A percentile compares a stretch with the other conserved stretches of the same genome.
Evolutionary conservation across 768 basidiomycete species (phyloP).

Genomic region (Inosperma sp.): DNA sequence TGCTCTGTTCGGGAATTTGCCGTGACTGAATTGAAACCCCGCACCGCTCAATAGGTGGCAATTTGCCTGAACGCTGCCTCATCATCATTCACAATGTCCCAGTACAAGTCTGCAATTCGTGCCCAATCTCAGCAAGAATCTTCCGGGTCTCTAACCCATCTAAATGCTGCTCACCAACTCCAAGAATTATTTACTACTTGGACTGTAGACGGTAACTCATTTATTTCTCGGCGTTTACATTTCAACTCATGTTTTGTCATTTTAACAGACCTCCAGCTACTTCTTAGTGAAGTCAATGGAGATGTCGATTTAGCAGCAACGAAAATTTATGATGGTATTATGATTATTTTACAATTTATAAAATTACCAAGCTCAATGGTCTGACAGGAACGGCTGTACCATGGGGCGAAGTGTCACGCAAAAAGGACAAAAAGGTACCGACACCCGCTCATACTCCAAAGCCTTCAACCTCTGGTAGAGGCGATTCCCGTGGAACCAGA

Average conservation of each 20-base stretch:
- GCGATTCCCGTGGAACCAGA: slow-evolving; percentile 58
- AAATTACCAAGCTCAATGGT: slow-evolving; percentile 16
- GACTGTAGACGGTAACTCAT: slow-evolving; percentile 58
- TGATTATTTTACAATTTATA: slow-evolving; percentile 11
- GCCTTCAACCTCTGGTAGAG: slow-evolving; percentile 45
- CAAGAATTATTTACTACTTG: slow-evolving; percentile 69
- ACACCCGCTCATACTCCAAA: slow-evolving; percentile 43
- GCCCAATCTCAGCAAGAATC: slow-evolving; percentile 32
- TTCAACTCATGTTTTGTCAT: slow-evolving; percentile 22
- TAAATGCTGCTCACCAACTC: slow-evolving; percentile 52
- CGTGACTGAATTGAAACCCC: slow-evolving; percentile 31
- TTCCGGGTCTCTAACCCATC: slow-evolving; percentile 43
- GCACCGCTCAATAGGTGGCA: slow-evolving; percentile 21
- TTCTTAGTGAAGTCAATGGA: slow-evolving; percentile 63
- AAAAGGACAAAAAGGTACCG: slow-evolving; percentile 79
- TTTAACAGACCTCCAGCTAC: slow-evolving; percentile 58
- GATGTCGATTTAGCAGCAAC: slow-evolving; percentile 65
- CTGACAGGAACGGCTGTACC: slow-evolving; percentile 63
- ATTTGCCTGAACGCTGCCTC: slow-evolving; percentile 15
- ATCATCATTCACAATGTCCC: slow-evolving; percentile 42
- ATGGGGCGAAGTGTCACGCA: slow-evolving; percentile 80
- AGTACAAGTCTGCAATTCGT: slow-evolving; percentile 48
- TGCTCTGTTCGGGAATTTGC: too few relatives aligned
- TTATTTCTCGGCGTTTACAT: slow-evolving; percentile 17
- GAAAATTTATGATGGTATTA: slow-evolving; percentile 78